Evolutionary conservation across 352 stramenopile genomes (phyloP).

Genomic region (Pseudoperonospora humuli): DNA sequence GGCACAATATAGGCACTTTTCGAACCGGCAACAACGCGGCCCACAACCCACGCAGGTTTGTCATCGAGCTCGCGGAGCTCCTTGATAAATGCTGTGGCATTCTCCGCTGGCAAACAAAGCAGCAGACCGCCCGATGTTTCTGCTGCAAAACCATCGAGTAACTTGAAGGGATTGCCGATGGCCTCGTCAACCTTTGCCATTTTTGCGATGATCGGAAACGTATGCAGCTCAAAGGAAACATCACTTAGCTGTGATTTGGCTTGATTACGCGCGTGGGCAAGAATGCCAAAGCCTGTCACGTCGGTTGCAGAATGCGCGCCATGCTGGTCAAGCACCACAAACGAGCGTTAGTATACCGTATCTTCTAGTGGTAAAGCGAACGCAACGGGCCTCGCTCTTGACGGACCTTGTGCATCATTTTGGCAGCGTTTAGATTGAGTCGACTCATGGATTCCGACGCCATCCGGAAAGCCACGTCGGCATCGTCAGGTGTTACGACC

Average conservation of each 20-base stretch:
- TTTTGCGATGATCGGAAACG: conserved; percentile 88
- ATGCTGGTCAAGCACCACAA: conserved; percentile 40
- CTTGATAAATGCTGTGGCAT: conserved; percentile 80
- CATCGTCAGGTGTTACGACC: conserved; percentile 50
- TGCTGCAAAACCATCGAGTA: conserved; percentile 87
- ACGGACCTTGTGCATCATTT: conserved; percentile 83
- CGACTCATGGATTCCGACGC: conserved; percentile 91
- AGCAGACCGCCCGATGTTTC: conserved; percentile 93
- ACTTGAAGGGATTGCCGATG: conserved; percentile 88
- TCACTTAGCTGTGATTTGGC: conserved; percentile 84
- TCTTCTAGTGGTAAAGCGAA: not conserved
- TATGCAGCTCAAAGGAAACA: conserved; percentile 91
- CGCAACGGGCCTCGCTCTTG: not conserved
- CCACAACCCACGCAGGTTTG: conserved; percentile 89
- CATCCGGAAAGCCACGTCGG: conserved; percentile 86
- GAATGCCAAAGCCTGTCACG: conserved; percentile 93
- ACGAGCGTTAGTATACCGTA: not conserved
- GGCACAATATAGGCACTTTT: conserved; percentile 56
- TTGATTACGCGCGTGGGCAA: conserved; percentile 91
- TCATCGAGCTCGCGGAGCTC: conserved; percentile 85
- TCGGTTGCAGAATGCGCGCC: conserved; percentile 90
- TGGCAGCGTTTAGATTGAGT: conserved; percentile 87
- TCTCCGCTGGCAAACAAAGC: conserved; percentile 80
- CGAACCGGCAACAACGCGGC: conserved; percentile 72
- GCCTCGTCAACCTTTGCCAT: conserved; percentile 84